phyloP scores from a whole-genome alignment of 129 eudicot genomes.

The Centaurea solstitialis region DNA sequence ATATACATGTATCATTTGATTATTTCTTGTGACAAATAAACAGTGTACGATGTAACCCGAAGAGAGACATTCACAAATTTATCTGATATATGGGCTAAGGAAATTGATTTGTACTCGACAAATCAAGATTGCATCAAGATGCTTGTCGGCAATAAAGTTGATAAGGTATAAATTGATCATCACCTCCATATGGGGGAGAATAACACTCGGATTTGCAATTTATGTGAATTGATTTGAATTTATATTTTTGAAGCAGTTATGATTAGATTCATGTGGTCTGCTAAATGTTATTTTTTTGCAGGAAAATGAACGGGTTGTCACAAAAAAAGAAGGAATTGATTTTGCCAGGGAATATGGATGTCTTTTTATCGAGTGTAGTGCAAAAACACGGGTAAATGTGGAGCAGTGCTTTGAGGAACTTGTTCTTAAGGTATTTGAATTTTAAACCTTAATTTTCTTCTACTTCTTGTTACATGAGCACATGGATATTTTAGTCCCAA shows the following conservation, averaged over 20 bases:
- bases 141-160: constrained; percentile 99
- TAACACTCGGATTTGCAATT: neutral
- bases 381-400: constrained; percentile 87
- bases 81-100: constrained; percentile 89
- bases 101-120: constrained; percentile 83
- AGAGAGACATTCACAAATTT: constrained; percentile 86
- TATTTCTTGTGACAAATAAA: constrained; percentile 4
- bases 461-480: neutral
- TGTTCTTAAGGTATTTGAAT: constrained; percentile 66
- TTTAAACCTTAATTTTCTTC: neutral
- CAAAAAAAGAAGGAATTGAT: constrained; percentile 85
- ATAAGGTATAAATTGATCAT: constrained; percentile 54
- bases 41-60: constrained; percentile 94
- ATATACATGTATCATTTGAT: constrained; percentile 6
- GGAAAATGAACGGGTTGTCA: constrained; percentile 87
- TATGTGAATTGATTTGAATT: neutral
- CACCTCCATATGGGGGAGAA: constrained; percentile 6
- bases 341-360: constrained; percentile 96
- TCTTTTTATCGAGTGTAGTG: constrained; percentile 89
- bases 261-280: neutral
- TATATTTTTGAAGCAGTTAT: neutral
- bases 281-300: constrained; percentile 18
- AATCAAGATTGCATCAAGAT: constrained; percentile 97
- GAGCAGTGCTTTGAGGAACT: constrained; percentile 97
- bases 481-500: too few relatives aligned